Base-by-base conservation (phyloP, 805 yeast species). In the Saturnispora zaruensis region DNA sequence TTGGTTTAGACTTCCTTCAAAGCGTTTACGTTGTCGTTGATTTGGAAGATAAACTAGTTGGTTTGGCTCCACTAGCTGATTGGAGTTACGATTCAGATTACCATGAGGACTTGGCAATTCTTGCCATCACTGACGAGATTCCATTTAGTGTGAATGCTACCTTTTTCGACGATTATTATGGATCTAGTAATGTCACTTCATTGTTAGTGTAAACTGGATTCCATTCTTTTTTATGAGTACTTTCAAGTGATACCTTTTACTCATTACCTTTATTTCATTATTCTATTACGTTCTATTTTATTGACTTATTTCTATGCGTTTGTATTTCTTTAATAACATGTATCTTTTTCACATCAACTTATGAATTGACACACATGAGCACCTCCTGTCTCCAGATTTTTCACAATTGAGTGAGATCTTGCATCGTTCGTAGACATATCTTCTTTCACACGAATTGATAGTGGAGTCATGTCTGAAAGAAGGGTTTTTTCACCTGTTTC, bases 1-100 rank as follows among this genome's bases (percentile, higher is more conserved):
- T 47, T 5, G 53, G 53, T 30, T 25, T 44, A 11, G 32, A 25
- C 4, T 47, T 51, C 41, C 45, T 51, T 6, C 64, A 74, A 50
- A 57, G 70, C 13, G 75, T 77, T 0, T 77, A 78, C 53, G 67
- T 70, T 14, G 78, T 76, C 36, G 76, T 68, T 54, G 79, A 78
- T 58, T 59, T 77, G 45, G 78, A 74, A 33, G 65, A 66, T 41
- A 56, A 63, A 21, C 66, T 68, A 41, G 59, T 76, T 25, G 71
- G 72, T 3, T 42, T 77, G 13, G 79, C 80, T 7, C 41, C 45
- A 30, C 14, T 41, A 16, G 5, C 14, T 36, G 32, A 20, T 26
- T 16, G 18, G 18, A 8, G 8, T 3, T 5, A 6, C 4, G 45
- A 41, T n/a, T 8, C 37, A 6, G 43, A 34, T 20, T 36, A 42